Evolutionary conservation across 495 filamentous ascomycete genomes (phyloP).

Genomic region (Penicillium cinerascens): DNA sequence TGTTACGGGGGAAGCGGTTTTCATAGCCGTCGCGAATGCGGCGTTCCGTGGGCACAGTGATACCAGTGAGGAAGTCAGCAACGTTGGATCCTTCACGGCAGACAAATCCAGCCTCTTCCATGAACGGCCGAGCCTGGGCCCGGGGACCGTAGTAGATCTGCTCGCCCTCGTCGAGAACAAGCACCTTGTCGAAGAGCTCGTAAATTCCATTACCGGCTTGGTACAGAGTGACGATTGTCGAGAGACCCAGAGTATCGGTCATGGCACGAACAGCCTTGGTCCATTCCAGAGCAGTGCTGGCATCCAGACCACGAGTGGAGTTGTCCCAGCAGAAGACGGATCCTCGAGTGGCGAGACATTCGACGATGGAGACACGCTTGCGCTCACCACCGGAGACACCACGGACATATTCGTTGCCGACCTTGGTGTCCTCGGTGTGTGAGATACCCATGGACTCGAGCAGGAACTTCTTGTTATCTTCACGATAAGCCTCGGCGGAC

Average conservation of each 20-base stretch:
- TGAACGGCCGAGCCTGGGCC: conserved; percentile 58
- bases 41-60: conserved; percentile 68
- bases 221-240: conserved; percentile 51
- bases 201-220: conserved; percentile 64
- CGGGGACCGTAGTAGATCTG: conserved; percentile 59
- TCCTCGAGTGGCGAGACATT: conserved; percentile 57
- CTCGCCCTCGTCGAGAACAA: conserved; percentile 61
- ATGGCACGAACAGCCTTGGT: conserved; percentile 44
- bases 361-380: conserved; percentile 65
- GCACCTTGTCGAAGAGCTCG: conserved; percentile 62
- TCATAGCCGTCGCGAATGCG: conserved; percentile 52
- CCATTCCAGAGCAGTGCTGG: conserved; percentile 55
- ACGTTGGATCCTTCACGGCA: conserved; percentile 50
- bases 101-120: conserved; percentile 38
- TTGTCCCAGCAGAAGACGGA: conserved; percentile 62
- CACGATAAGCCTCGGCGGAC: conserved; percentile 47
- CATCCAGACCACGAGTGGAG: conserved; percentile 57
- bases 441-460: conserved; percentile 70
- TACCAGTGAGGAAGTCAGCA: conserved; percentile 61
- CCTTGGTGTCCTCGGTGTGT: conserved; percentile 73
- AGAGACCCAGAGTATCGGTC: conserved; percentile 43
- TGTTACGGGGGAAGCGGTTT: conserved; percentile 42
- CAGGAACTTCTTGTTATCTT: conserved; percentile 52
- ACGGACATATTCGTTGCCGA: conserved; percentile 75
- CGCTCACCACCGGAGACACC: conserved; percentile 82